A percentile compares a stretch with the other conserved stretches of the same genome.
These are phyloP conservation scores for Candida incommunis DNA, from an alignment of 805 yeast species.

Conservation along the genomic window DNA sequence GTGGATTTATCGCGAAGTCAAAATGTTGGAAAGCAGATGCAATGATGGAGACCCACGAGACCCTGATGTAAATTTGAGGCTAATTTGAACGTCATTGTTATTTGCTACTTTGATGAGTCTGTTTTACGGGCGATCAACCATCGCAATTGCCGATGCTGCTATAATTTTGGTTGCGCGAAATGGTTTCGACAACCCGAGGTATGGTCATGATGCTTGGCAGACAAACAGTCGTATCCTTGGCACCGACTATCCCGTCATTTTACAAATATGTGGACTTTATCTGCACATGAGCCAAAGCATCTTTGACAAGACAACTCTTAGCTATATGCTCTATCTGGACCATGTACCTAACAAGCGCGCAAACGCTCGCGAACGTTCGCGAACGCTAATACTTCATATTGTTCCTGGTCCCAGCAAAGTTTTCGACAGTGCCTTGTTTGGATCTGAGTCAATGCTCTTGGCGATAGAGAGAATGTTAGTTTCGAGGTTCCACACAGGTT, in stretches of 20 bases:
- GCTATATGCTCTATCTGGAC: neutral
- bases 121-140: neutral
- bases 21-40: no score
- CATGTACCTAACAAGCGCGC: neutral
- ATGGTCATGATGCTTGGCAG: neutral
- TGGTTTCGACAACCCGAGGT: neutral
- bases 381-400: no score
- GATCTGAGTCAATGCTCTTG: no score
- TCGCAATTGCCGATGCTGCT: neutral
- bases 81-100: neutral
- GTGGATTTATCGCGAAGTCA: no score
- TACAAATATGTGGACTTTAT: neutral
- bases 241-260: neutral
- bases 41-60: no score
- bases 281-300: neutral
- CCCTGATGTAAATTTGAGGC: no score
- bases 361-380: neutral
- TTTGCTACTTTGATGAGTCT: neutral
- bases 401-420: no score
- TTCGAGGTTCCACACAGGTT: neutral
- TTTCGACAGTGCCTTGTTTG: no score
- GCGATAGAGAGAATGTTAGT: no score
- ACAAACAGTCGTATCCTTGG: no score
- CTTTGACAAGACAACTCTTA: neutral
- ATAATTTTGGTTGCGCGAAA: neutral